These are phyloP conservation scores for Candida albicans DNA, from an alignment of 1,139 yeast species.

Conservation along the genomic window DNA sequence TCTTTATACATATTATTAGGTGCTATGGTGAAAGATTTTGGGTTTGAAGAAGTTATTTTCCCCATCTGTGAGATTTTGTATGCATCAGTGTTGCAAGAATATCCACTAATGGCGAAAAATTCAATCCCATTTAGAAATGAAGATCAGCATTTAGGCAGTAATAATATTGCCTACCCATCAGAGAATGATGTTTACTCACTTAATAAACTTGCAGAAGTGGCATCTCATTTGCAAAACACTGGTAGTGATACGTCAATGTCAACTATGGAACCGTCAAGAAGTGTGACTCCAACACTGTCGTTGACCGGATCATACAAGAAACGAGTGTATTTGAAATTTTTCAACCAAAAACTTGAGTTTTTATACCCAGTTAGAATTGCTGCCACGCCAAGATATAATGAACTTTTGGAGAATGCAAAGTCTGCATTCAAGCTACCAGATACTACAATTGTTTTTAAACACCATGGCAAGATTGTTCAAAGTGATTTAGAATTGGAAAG, in stretches of 20 bases:
- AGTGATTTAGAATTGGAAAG: conserved; percentile 39
- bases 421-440: conserved; percentile 56
- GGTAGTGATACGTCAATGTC: conserved; percentile 1
- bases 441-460: conserved; percentile 21
- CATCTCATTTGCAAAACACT: conserved; percentile 31
- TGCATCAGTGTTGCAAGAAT: conserved; percentile 59
- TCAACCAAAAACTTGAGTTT: conserved; percentile 50
- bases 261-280: conserved; percentile 2
- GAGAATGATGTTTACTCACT: conserved; percentile 7
- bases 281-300: conserved; percentile 6
- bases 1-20: conserved; percentile 64
- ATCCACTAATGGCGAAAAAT: conserved; percentile 56
- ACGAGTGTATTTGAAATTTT: conserved; percentile 41
- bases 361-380: conserved; percentile 57
- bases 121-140: conserved; percentile 30
- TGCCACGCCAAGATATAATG: conserved; percentile 69
- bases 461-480: conserved; percentile 21
- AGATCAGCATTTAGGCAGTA: conserved; percentile 12
- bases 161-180: not conserved
- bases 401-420: conserved; percentile 68
- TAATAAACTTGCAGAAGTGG: conserved; percentile 38
- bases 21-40: conserved; percentile 74
- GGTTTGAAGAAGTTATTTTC: conserved; percentile 63
- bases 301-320: conserved; percentile 14
- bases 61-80: conserved; percentile 70